phyloP scores from a whole-genome alignment of 768 basidiomycete genomes.

The Tephrocybe sp. region DNA sequence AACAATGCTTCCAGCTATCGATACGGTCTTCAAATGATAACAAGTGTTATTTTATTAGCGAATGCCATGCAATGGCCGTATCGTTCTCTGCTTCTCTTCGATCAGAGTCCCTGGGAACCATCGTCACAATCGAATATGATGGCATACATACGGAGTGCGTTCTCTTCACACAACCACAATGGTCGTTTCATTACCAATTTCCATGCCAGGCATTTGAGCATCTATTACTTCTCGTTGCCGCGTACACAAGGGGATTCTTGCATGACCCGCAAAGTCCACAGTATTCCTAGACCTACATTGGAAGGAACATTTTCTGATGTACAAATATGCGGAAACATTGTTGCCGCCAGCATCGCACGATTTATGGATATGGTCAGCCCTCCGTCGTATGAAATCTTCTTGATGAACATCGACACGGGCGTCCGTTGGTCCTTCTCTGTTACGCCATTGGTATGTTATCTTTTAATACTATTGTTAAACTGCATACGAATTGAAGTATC shows the following conservation, averaged over 20 bases:
- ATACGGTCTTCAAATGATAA: conserved; percentile 41
- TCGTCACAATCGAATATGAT: conserved; percentile 13
- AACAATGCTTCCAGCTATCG: conserved; percentile 33
- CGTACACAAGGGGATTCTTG: conserved; percentile 10
- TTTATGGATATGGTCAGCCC: conserved; percentile 14
- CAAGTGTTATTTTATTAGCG: conserved; percentile 25
- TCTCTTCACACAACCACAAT: neutral
- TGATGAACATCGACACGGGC: conserved; percentile 28
- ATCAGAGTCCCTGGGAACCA: conserved; percentile 7
- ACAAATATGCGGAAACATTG: conserved; percentile 24
- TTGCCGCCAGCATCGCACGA: conserved; percentile 22
- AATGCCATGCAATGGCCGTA: conserved; percentile 25
- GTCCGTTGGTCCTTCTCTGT: conserved; percentile 9
- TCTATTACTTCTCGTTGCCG: conserved; percentile 22
- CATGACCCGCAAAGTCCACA: conserved; percentile 9
- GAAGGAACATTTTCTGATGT: conserved; percentile 24
- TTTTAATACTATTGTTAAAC: neutral
- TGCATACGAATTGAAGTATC: conserved; percentile 18
- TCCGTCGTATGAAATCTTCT: conserved; percentile 23
- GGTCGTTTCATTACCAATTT: neutral
- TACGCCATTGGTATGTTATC: conserved; percentile 8
- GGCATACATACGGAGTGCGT: conserved; percentile 13
- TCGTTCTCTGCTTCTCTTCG: conserved; percentile 33
- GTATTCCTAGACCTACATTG: conserved; percentile 11
- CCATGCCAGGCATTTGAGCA: conserved; percentile 12